phyloP scores from a whole-genome alignment of 1,139 yeast species.

The Geotrichum australiense region DNA sequence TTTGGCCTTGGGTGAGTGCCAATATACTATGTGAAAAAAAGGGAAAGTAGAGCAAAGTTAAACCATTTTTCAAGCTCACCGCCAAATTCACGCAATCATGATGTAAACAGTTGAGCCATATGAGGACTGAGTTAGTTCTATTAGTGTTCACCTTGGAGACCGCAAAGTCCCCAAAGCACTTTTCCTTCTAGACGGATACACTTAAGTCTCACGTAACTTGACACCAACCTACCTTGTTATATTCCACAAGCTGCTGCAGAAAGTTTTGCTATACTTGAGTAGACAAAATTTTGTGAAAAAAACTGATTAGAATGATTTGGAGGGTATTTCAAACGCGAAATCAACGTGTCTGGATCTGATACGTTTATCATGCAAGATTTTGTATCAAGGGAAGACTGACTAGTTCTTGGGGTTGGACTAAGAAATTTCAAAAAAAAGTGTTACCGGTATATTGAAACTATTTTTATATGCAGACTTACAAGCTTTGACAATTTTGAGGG shows the following conservation, averaged over 20 bases:
- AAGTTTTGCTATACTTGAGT: slow-evolving; percentile 44
- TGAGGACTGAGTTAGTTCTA: slow-evolving; percentile 66
- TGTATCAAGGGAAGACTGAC: slow-evolving; percentile 75
- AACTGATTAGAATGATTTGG: slow-evolving; percentile 44
- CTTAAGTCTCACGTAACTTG: slow-evolving; percentile 65
- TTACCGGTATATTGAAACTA: slow-evolving; percentile 55
- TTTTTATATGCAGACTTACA: slow-evolving; percentile 59
- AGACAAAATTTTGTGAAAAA: slow-evolving; percentile 49
- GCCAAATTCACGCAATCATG: slow-evolving; percentile 60
- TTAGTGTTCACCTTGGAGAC: slow-evolving; percentile 71
- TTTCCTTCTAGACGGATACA: slow-evolving; percentile 65
- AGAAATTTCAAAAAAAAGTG: slow-evolving; percentile 55
- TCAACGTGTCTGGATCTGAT: slow-evolving; percentile 72
- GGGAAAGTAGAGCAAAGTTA: slow-evolving; percentile 75
- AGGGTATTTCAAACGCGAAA: slow-evolving; percentile 68
- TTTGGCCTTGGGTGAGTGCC: slow-evolving; percentile 39
- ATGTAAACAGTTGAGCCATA: slow-evolving; percentile 53
- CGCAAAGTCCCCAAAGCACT: slow-evolving; percentile 73
- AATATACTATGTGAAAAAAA: slow-evolving; percentile 58
- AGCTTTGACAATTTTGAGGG: slow-evolving; percentile 73
- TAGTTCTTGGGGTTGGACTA: slow-evolving; percentile 75
- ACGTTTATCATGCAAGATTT: slow-evolving; percentile 69
- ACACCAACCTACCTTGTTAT: slow-evolving; percentile 60
- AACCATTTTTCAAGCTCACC: slow-evolving; percentile 56
- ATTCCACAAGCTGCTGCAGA: slow-evolving; percentile 47